Conservation (phyloP, 306 rosid species). For the Trifolium fragiferum region DNA sequence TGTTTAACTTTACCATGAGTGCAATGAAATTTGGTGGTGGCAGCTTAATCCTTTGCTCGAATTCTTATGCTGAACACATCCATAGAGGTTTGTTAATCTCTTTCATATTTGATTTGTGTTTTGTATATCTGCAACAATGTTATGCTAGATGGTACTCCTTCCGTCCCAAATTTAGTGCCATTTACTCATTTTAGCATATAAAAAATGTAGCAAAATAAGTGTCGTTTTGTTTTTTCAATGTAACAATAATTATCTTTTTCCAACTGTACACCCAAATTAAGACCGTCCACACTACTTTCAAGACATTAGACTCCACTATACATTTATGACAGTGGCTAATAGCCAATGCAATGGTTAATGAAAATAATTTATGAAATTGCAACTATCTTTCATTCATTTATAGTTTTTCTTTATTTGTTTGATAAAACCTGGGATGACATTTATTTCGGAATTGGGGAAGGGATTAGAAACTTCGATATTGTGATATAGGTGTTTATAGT, state of each 20-base stretch:
- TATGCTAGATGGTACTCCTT: constrained; percentile 12
- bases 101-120: constrained; percentile 14
- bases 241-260: background rate
- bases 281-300: background rate
- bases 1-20: constrained; percentile 61
- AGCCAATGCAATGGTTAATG: background rate
- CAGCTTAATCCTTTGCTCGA: constrained; percentile 52
- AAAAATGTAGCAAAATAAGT: background rate
- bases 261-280: background rate
- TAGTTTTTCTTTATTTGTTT: background rate
- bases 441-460: background rate
- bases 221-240: background rate
- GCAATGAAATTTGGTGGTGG: constrained; percentile 48
- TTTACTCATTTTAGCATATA: background rate
- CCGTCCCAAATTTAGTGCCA: background rate
- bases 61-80: constrained; percentile 61
- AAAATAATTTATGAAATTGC: background rate
- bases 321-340: background rate
- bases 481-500: background rate
- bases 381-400: background rate
- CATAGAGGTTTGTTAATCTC: constrained; percentile 52
- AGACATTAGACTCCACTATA: background rate
- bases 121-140: constrained; percentile 4
- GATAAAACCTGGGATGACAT: background rate
- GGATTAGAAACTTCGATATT: background rate